Percentiles rank a stretch among this genome's conserved stretches.
phyloP scores from a whole-genome alignment of 1,139 yeast genomes.

The Suhomyces guaymorum region DNA sequence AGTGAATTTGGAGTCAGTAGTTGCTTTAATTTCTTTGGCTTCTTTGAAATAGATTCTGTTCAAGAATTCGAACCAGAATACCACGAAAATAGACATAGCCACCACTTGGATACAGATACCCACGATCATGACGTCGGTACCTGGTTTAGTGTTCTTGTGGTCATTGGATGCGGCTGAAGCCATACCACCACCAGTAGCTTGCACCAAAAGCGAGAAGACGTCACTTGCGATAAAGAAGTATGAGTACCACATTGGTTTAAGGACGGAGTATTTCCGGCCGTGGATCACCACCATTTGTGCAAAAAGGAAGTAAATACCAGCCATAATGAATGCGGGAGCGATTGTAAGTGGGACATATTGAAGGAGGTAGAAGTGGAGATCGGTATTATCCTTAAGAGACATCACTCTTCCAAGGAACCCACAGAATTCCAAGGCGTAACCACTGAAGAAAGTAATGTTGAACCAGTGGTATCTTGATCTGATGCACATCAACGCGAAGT shows the following conservation, averaged over 20 bases:
- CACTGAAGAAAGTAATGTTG: conserved; percentile 59
- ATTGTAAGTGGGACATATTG: conserved; percentile 74
- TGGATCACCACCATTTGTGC: conserved; percentile 73
- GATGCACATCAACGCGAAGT: conserved; percentile 23
- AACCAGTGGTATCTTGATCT: conserved; percentile 73
- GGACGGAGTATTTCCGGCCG: conserved; percentile 59
- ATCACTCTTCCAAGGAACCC: conserved; percentile 68
- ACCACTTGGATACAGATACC: conserved; percentile 80
- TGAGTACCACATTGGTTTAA: conserved; percentile 77
- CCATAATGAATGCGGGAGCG: conserved; percentile 90
- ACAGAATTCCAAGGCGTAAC: conserved; percentile 60
- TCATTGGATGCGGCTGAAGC: conserved; percentile 56
- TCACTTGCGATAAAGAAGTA: conserved; percentile 69
- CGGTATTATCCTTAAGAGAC: conserved; percentile 42
- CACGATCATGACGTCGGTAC: conserved; percentile 76
- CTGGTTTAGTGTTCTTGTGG: conserved; percentile 42
- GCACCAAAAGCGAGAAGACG: conserved; percentile 66
- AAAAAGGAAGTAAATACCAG: conserved; percentile 75
- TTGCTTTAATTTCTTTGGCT: conserved; percentile 15
- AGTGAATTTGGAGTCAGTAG: conserved; percentile 23
- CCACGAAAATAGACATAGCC: conserved; percentile 65
- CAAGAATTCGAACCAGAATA: conserved; percentile 56
- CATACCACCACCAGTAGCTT: conserved; percentile 82
- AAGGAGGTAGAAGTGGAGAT: conserved; percentile 50
- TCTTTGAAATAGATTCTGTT: conserved; percentile 44